Conservation (phyloP, 2,329 filamentous ascomycete species). For the Aspergillus aculeatus region DNA sequence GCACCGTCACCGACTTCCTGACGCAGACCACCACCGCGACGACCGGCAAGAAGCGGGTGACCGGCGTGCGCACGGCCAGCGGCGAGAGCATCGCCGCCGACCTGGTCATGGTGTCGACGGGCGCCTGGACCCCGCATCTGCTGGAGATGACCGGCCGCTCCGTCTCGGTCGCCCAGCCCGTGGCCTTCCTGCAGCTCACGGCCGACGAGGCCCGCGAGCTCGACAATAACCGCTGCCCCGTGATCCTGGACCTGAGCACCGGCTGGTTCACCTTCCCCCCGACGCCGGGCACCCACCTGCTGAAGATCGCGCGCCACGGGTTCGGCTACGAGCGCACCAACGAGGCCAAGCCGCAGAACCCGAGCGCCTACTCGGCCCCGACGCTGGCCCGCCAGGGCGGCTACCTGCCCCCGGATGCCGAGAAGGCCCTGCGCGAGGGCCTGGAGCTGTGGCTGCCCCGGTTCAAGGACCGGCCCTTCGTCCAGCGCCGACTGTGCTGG, state of each 20-base stretch:
- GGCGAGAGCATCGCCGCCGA: slow-evolving; percentile 60
- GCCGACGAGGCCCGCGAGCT: slow-evolving; percentile 31
- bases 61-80: slow-evolving; percentile 53
- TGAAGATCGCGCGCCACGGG: slow-evolving; percentile 32
- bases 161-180: slow-evolving; percentile 17
- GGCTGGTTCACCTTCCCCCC: slow-evolving; percentile 35
- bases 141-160: slow-evolving; percentile 73
- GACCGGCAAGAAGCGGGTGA: slow-evolving; percentile 18
- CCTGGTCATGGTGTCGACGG: slow-evolving; percentile 76
- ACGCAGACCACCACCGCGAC: slow-evolving; percentile 13
- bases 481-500: slow-evolving; percentile 32
- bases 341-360: slow-evolving; percentile 17
- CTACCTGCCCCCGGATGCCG: slow-evolving; percentile 22
- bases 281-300: slow-evolving; percentile 21
- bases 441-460: slow-evolving; percentile 19
- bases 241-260: slow-evolving; percentile 30
- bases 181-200: slow-evolving; percentile 30
- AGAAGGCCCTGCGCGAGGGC: slow-evolving; percentile 16
- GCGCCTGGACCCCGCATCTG: slow-evolving; percentile 79
- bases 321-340: slow-evolving; percentile 46
- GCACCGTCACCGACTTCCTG: slow-evolving; percentile 39
- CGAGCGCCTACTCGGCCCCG: slow-evolving; percentile 15
- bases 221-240: slow-evolving; percentile 23
- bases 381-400: slow-evolving; percentile 14
- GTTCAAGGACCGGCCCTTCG: slow-evolving; percentile 27